Percentiles rank a stretch among this genome's conserved stretches.
These are phyloP conservation scores for Blastobotrys serpentis DNA, from an alignment of 1,139 yeast species.

Conservation along the genomic window DNA sequence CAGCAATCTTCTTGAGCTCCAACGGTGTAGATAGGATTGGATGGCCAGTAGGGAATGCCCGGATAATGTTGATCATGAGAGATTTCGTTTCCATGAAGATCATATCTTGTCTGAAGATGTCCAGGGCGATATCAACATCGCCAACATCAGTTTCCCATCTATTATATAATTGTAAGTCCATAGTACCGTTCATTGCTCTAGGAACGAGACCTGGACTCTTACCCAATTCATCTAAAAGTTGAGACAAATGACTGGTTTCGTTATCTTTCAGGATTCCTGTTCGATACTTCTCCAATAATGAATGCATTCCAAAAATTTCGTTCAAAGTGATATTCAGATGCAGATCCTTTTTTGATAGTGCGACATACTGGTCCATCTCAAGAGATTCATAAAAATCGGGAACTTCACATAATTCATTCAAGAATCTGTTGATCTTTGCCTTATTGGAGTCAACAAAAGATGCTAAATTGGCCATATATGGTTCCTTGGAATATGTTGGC, in stretches of 20 bases:
- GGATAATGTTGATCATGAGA: constrained; percentile 40
- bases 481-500: constrained; percentile 43
- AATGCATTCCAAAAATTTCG: constrained; percentile 42
- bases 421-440: constrained; percentile 36
- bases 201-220: constrained; percentile 38
- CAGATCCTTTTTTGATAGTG: constrained; percentile 41
- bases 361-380: constrained; percentile 45
- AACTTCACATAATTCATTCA: constrained; percentile 43
- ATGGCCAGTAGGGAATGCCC: constrained; percentile 39
- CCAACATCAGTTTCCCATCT: constrained; percentile 43
- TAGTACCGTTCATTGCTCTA: constrained; percentile 35
- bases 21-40: constrained; percentile 34
- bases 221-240: constrained; percentile 39
- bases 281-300: constrained; percentile 38
- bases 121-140: constrained; percentile 36
- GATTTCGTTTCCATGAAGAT: constrained; percentile 42
- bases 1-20: constrained; percentile 37
- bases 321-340: constrained; percentile 39
- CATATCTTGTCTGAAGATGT: constrained; percentile 39
- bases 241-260: constrained; percentile 31
- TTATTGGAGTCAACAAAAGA: constrained; percentile 38
- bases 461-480: constrained; percentile 37
- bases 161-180: constrained; percentile 39
- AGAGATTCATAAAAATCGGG: constrained; percentile 45
- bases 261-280: constrained; percentile 25